These are phyloP conservation scores for Apiotrichum gamsii DNA, from an alignment of 1,284 basidiomycete species.

Conservation along the genomic window DNA sequence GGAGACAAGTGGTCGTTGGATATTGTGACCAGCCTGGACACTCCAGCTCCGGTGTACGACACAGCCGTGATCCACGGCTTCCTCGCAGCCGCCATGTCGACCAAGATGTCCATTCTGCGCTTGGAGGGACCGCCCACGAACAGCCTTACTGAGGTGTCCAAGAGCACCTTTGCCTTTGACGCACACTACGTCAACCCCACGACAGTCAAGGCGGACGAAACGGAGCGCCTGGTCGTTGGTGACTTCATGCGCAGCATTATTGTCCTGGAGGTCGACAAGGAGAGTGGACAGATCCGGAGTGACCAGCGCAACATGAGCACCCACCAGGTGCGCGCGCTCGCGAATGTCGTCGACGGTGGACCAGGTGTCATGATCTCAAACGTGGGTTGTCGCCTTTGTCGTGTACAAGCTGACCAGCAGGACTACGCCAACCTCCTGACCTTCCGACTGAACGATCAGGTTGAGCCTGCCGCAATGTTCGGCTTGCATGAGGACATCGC, in stretches of 20 bases:
- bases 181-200: slow-evolving; percentile 54
- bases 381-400: slow-evolving; percentile 50
- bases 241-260: slow-evolving; percentile 80
- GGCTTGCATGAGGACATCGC: slow-evolving; percentile 49
- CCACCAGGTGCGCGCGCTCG: slow-evolving; percentile 52
- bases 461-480: slow-evolving; percentile 44
- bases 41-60: slow-evolving; percentile 15
- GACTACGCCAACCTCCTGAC: slow-evolving; percentile 67
- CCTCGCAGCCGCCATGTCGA: slow-evolving; percentile 62
- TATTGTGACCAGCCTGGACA: slow-evolving; percentile 18
- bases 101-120: slow-evolving; percentile 49
- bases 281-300: slow-evolving; percentile 52
- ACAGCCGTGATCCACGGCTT: slow-evolving; percentile 35
- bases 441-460: slow-evolving; percentile 40
- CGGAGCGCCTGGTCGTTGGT: slow-evolving; percentile 58
- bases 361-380: slow-evolving; percentile 66
- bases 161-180: slow-evolving; percentile 75
- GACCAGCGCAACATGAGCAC: slow-evolving; percentile 72
- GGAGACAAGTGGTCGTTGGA: slow-evolving; percentile 19
- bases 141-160: slow-evolving; percentile 50
- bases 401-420: slow-evolving; percentile 7
- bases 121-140: slow-evolving; percentile 6
- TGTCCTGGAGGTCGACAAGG: slow-evolving; percentile 55
- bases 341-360: slow-evolving; percentile 36
- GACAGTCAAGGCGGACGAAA: slow-evolving; percentile 21